These are phyloP conservation scores for Penicillium aurantiogriseum DNA, from an alignment of 2,329 filamentous ascomycete genomes.

Conservation along the genomic window DNA sequence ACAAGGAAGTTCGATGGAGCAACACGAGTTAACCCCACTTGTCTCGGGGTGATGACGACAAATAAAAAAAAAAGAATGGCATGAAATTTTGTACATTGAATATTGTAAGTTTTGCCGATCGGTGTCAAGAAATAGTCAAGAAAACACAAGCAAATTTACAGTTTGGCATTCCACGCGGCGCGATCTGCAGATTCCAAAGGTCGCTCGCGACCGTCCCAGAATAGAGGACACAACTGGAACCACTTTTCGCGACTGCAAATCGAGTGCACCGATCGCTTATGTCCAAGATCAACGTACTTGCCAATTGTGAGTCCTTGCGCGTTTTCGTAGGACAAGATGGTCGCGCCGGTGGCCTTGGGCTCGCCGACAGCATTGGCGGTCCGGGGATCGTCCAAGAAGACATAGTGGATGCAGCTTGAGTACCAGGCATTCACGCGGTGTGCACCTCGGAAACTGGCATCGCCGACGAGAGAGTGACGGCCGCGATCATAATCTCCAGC, in stretches of 20 bases:
- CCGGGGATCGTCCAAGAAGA: conserved; percentile 59
- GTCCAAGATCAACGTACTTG: conserved; percentile 69
- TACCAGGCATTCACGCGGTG: conserved; percentile 60
- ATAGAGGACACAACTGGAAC: conserved; percentile 47
- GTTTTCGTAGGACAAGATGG: conserved; percentile 71
- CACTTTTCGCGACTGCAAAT: conserved; percentile 26
- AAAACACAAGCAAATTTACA: conserved; percentile 27
- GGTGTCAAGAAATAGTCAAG: neutral
- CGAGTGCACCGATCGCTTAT: conserved; percentile 59
- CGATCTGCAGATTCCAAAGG: conserved; percentile 48
- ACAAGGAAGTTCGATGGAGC: neutral
- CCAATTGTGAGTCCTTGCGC: conserved; percentile 70
- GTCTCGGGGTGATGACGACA: neutral
- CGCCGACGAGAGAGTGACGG: conserved; percentile 60
- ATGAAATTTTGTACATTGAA: conserved; percentile 6
- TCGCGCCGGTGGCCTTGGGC: conserved; percentile 68
- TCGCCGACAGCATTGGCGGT: conserved; percentile 59
- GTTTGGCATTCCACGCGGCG: conserved; percentile 49
- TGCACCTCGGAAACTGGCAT: conserved; percentile 54
- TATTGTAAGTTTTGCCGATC: neutral
- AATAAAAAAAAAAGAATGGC: neutral
- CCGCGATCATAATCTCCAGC: conserved; percentile 59
- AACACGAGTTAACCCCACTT: conserved; percentile 1
- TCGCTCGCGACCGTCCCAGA: conserved; percentile 49
- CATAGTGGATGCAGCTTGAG: conserved; percentile 58